phyloP scores from a whole-genome alignment of 164 flowering plant species.

The Liquidambar formosana region DNA sequence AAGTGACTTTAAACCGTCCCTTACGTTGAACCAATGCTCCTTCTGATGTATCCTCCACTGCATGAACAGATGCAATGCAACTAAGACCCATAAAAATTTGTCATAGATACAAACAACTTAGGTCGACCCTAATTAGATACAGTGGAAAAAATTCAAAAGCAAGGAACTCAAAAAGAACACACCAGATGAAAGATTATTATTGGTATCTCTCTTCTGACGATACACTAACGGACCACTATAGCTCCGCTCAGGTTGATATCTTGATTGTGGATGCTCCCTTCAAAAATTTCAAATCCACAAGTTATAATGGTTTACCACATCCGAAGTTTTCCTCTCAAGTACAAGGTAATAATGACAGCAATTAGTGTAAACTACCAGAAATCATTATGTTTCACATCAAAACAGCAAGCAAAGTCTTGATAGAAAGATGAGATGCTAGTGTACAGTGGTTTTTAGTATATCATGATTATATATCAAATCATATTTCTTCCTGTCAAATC shows the following conservation, averaged over 20 bases:
- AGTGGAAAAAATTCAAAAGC: not conserved
- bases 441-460: not conserved
- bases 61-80: slow-evolving; percentile 14
- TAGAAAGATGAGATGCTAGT: not conserved
- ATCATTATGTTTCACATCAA: not conserved
- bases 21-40: slow-evolving; percentile 69
- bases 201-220: slow-evolving; percentile 62
- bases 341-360: not conserved
- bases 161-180: slow-evolving; percentile 13
- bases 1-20: slow-evolving; percentile 92
- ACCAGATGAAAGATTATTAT: slow-evolving; percentile 53
- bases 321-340: not conserved
- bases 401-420: not conserved
- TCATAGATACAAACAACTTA: not conserved
- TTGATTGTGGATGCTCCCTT: slow-evolving; percentile 63
- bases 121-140: not conserved
- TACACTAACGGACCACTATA: slow-evolving; percentile 70
- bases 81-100: not conserved
- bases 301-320: not conserved
- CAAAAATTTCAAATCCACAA: slow-evolving; percentile 13
- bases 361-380: not conserved
- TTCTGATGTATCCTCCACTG: slow-evolving; percentile 73
- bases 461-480: not conserved
- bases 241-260: slow-evolving; percentile 55
- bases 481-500: no score